A percentile compares a stretch with the other conserved stretches of the same genome.
phyloP scores from a whole-genome alignment of 306 rosid genomes.

The Hippophae gyantsensis region DNA sequence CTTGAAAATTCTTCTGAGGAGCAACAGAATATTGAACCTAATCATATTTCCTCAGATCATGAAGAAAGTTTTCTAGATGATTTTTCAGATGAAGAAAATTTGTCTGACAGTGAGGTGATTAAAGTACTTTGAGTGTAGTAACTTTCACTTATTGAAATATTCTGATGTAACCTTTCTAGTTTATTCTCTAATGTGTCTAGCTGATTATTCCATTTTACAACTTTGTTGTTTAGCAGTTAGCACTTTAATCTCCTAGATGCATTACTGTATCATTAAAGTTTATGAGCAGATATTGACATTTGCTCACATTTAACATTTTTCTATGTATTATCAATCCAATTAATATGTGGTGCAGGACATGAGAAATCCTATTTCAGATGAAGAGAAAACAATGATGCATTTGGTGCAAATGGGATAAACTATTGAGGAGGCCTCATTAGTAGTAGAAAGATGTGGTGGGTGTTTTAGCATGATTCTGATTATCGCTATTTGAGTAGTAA shows the following conservation, averaged over 20 bases:
- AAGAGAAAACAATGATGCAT: constrained; percentile 18
- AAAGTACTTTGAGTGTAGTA: neutral
- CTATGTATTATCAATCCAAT: neutral
- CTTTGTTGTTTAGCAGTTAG: neutral
- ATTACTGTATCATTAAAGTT: neutral
- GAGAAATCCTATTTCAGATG: constrained; percentile 23
- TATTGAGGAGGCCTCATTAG: constrained; percentile 44
- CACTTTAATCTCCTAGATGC: no score
- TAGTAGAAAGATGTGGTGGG: constrained; percentile 70
- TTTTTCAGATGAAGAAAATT: constrained; percentile 47
- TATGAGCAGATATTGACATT: neutral
- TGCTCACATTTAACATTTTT: neutral
- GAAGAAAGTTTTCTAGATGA: constrained; percentile 47
- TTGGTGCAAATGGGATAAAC: constrained; percentile 65
- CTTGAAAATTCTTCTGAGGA: constrained; percentile 50
- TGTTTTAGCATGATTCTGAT: neutral
- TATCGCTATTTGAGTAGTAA: neutral
- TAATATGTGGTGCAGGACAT: constrained; percentile 37
- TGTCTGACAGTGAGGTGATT: constrained; percentile 53
- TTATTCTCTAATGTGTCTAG: no score
- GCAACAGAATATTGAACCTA: constrained; percentile 33
- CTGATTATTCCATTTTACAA: neutral
- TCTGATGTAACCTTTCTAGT: no score
- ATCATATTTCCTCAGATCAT: constrained; percentile 43
- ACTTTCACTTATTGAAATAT: constrained; percentile 1